These are phyloP conservation scores for Ophiostoma ulmi DNA, from an alignment of 2,329 filamentous ascomycete species.

Conservation along the genomic window DNA sequence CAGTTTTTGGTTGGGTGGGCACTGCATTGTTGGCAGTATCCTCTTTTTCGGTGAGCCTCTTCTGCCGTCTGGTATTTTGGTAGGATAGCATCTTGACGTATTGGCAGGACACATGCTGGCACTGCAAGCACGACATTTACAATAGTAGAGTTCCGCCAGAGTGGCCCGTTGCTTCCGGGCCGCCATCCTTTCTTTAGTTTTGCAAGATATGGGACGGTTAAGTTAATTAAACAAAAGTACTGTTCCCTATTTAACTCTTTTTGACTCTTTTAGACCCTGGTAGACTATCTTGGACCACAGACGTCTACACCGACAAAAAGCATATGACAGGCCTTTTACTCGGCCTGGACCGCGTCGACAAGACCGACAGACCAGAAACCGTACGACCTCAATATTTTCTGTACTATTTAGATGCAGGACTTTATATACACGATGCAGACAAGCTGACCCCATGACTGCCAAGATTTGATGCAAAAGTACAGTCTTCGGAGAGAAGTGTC, in stretches of 20 bases:
- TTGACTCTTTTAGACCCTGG: not conserved
- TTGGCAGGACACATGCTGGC: not conserved
- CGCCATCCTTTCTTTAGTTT: not conserved
- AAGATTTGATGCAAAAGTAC: not conserved
- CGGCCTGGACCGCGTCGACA: not conserved
- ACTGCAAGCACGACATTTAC: not conserved
- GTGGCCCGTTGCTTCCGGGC: not conserved
- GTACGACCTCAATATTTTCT: not conserved
- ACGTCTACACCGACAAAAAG: not conserved
- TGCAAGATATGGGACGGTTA: not conserved
- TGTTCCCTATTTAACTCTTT: not conserved
- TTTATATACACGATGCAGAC: not conserved
- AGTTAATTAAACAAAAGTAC: not conserved
- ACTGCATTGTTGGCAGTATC: not conserved
- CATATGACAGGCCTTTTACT: conserved; percentile 4
- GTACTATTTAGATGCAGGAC: not conserved
- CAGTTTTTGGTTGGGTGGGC: not conserved
- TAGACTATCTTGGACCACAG: not conserved
- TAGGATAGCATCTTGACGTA: not conserved
- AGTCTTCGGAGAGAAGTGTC: not conserved
- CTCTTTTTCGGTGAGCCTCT: not conserved
- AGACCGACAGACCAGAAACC: not conserved
- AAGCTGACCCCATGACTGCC: not conserved
- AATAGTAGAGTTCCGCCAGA: not conserved
- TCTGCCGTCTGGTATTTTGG: not conserved